Evolutionary conservation across 73 alveolate genomes (phyloP), one percentile per base, ranked within the genome.

Genomic region (Halteria grandinella): DNA sequence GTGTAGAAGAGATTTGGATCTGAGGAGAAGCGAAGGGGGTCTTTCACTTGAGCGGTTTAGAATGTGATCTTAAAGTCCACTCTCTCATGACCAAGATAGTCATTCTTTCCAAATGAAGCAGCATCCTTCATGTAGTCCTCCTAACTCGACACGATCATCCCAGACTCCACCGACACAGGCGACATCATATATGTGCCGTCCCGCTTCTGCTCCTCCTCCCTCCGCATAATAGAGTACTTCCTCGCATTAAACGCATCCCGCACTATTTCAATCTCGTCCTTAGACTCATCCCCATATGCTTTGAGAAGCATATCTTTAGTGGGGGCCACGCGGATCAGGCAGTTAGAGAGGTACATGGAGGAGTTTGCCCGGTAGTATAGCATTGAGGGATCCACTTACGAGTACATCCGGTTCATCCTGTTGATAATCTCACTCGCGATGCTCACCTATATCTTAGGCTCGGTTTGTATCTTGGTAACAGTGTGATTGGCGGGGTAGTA

Each of bases 401-500:
- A 1, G 24, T 36, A 60, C 21, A 60, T 60, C 27, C 48, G 12
- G 48, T 60, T 60, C 77, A 60, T 60, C 24, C 10, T 8, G 59
- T 60, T 60, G 18, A 60, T 60, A 40, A 60, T 40, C 20, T 39
- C n/a, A n/a, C 45, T 5, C 60, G 12, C 50, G 15, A 39, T 39
- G 10, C 10, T 11, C n/a, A n/a, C n/a, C n/a, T n/a, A n/a, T n/a
- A 39, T 39, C 18, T 39, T 11, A 12, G 77, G 59, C 21, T 60
- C 79, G n/a, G 78, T 44, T 4, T 25, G 14, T 12, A 63, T 64
- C 40, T 75, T 18, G 1, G 63, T 23, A 25, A 45, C 17, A 4
- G 25, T 39, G 49, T 80, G 75, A 55, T 87, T 87, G 18, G 87
- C 90, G 8, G 95, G 95, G 45, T 41, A 69, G 51, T 24, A 87